phyloP scores from a whole-genome alignment of 768 basidiomycete species.

The Calocybe indica region DNA sequence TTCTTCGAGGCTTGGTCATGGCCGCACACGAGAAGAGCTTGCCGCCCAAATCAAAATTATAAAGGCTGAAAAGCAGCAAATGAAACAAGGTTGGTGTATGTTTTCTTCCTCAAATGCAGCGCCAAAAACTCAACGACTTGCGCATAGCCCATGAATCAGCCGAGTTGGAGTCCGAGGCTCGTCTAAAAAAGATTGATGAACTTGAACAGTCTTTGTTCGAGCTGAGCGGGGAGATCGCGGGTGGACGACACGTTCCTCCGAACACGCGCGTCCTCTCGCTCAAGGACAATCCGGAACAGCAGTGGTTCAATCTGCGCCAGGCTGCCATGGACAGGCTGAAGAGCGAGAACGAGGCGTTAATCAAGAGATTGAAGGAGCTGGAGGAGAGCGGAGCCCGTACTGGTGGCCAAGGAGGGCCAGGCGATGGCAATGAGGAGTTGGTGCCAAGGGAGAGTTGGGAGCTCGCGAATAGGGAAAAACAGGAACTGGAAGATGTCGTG shows the following conservation, averaged over 20 bases:
- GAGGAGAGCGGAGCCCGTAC: slow-evolving; percentile 34
- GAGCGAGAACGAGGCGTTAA: slow-evolving; percentile 78
- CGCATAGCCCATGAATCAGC: slow-evolving; percentile 39
- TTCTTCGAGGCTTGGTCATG: slow-evolving; percentile 16
- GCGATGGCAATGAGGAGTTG: slow-evolving; percentile 16
- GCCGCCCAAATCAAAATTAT: slow-evolving; percentile 28
- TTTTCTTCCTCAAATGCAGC: background rate
- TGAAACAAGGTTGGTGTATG: slow-evolving; percentile 32
- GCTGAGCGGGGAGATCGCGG: slow-evolving; percentile 68
- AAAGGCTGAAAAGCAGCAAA: slow-evolving; percentile 20
- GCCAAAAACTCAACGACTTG: too few relatives aligned
- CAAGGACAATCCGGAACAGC: slow-evolving; percentile 74
- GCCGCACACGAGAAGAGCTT: slow-evolving; percentile 25
- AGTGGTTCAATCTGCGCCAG: slow-evolving; percentile 73
- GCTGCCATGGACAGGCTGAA: slow-evolving; percentile 71
- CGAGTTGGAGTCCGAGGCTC: slow-evolving; percentile 25
- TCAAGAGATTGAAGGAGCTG: slow-evolving; percentile 58
- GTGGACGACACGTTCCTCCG: slow-evolving; percentile 70
- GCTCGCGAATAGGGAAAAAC: slow-evolving; percentile 60
- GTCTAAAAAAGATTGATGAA: slow-evolving; percentile 53
- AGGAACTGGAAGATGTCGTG: slow-evolving; percentile 56
- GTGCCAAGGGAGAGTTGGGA: slow-evolving; percentile 83
- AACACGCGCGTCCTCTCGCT: slow-evolving; percentile 64
- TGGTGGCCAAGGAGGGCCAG: slow-evolving; percentile 6
- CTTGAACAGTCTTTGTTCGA: slow-evolving; percentile 79